Evolutionary conservation across 768 basidiomycete genomes (phyloP), one percentile per base, ranked within the genome.

Genomic region (Chalciporus sphaerocephalus): DNA sequence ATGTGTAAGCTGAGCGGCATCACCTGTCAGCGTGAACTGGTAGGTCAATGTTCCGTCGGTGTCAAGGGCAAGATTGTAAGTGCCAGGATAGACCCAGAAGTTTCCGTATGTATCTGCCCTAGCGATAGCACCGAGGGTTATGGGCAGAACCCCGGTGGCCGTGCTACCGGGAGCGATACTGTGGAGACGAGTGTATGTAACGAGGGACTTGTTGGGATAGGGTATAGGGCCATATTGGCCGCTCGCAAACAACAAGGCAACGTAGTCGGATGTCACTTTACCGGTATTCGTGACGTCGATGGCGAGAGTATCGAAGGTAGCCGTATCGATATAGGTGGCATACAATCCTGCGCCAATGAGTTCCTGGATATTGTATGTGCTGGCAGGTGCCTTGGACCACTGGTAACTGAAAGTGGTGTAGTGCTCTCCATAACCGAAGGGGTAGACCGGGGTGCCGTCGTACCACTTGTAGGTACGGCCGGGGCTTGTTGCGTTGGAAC

Each of bases 391-490:
- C 13, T 50, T 47, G 9, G 65, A 55, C 71, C 76, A 79, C 21
- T 58, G 55, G 38, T 73, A 57, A 15, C 38, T 46, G 62, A 81
- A 80, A 6, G 64, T 74, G 4, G 78, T 80, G 61, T 70, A 80
- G 55, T 79, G 78, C 40, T 78, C 61, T 16, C 79, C 80, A 41
- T 69, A 68, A 15, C 78, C 80, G 51, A 79, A 80, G 43, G 73
- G 69, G 55, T 70, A 77, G 16, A 79, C 67, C n/a, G 78, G 72
- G 13, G 67, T 67, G 12, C 70, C 76, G 18, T 65, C 68, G 64
- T 72, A 80, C 79, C 78, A 82, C 50, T 73, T 77, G 62, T 80
- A 80, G 8, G 79, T 80, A 25, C 79, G 70, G 10, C 79, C 79
- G 0, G 79, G 78, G 51, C 71, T 76, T 38, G 66, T 67, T 23